These are phyloP conservation scores for Plectosphaerella plurivora DNA, from an alignment of 2,329 filamentous ascomycete genomes.

Conservation along the genomic window DNA sequence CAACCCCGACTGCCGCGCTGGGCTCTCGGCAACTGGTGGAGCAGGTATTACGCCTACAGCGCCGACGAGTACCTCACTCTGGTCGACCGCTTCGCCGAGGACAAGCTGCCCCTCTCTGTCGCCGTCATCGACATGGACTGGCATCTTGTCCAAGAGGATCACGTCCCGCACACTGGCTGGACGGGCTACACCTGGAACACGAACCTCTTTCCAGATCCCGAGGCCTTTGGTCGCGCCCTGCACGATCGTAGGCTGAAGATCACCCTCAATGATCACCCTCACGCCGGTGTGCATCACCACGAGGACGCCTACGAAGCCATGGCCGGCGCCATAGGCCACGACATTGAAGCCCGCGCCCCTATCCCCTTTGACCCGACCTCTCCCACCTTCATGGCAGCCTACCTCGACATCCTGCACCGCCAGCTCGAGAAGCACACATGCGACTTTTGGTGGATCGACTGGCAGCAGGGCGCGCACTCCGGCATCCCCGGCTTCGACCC, in stretches of 20 bases:
- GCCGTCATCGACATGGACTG: conserved; percentile 65
- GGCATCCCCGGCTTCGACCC: conserved; percentile 55
- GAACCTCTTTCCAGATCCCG: conserved; percentile 51
- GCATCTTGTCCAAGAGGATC: conserved; percentile 49
- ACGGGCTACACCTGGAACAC: conserved; percentile 61
- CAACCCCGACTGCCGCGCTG: conserved; percentile 53
- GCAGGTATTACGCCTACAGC: conserved; percentile 54
- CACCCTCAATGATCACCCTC: conserved; percentile 59
- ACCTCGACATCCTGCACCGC: conserved; percentile 52
- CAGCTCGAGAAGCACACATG: conserved; percentile 50
- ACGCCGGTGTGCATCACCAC: conserved; percentile 50
- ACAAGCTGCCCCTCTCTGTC: conserved; percentile 52
- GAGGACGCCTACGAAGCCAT: conserved; percentile 51
- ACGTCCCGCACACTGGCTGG: conserved; percentile 46
- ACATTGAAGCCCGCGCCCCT: conserved; percentile 42
- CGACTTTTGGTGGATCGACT: conserved; percentile 67
- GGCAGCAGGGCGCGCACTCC: conserved; percentile 57
- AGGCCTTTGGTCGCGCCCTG: conserved; percentile 42
- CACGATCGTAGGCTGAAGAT: conserved; percentile 47
- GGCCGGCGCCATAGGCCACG: conserved; percentile 45
- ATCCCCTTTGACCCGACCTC: conserved; percentile 53
- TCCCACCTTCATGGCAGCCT: conserved; percentile 51
- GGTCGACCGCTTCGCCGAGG: conserved; percentile 48
- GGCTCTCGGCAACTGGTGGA: conserved; percentile 63
- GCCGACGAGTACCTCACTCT: conserved; percentile 51